Evolutionary conservation across 768 basidiomycete genomes (phyloP).

Genomic region (Amanita pallidorosea): DNA sequence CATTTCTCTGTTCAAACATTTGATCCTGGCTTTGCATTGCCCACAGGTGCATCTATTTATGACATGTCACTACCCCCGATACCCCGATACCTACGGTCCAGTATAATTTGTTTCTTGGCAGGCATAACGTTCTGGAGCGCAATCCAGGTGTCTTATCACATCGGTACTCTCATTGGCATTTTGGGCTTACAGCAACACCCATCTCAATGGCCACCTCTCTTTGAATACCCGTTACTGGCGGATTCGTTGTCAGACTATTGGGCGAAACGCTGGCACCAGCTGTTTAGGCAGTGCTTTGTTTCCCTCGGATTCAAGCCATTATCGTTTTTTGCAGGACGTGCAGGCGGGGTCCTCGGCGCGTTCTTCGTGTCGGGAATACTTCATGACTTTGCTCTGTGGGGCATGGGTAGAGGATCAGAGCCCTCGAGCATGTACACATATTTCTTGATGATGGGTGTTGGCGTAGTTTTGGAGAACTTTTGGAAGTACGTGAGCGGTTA

Average conservation of each 20-base stretch:
- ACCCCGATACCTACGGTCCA: constrained; percentile 31
- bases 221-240: constrained; percentile 43
- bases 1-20: constrained; percentile 38
- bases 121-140: constrained; percentile 34
- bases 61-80: constrained; percentile 23
- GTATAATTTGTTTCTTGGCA: constrained; percentile 27
- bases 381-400: constrained; percentile 49
- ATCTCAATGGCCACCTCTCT: constrained; percentile 53
- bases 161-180: constrained; percentile 31
- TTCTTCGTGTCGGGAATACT: constrained; percentile 52
- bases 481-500: constrained; percentile 35
- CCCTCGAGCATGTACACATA: constrained; percentile 32
- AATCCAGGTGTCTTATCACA: constrained; percentile 32
- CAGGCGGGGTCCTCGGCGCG: constrained; percentile 41
- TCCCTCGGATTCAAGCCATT: constrained; percentile 37
- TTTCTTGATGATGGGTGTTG: constrained; percentile 48
- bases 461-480: constrained; percentile 34
- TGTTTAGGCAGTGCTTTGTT: constrained; percentile 49
- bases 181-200: constrained; percentile 36
- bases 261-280: constrained; percentile 59
- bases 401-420: constrained; percentile 44
- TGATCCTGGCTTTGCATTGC: constrained; percentile 27
- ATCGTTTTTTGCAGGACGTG: constrained; percentile 30
- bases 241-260: constrained; percentile 56
- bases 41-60: constrained; percentile 31